These are phyloP conservation scores for Jacaranda copaia DNA, from an alignment of 257 asterid genomes.

Conservation along the genomic window DNA sequence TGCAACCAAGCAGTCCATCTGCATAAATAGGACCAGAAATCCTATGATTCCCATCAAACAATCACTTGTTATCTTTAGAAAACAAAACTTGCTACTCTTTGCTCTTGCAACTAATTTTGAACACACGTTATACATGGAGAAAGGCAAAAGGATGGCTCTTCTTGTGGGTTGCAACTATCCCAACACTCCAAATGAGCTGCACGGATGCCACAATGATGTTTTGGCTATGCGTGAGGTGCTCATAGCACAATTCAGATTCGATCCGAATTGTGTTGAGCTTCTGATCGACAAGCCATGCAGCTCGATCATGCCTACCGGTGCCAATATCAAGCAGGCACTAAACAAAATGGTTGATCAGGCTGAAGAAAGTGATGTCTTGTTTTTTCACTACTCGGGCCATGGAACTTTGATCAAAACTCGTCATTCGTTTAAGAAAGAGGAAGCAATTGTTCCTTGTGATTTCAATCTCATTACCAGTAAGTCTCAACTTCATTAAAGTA, in stretches of 20 bases:
- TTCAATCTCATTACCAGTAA: conserved; percentile 85
- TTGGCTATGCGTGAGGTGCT: conserved; percentile 64
- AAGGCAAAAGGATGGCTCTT: conserved; percentile 68
- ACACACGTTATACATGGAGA: conserved; percentile 43
- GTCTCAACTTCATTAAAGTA: conserved; percentile 4
- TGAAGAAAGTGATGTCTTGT: conserved; percentile 59
- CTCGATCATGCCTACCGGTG: conserved; percentile 68
- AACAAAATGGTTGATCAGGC: conserved; percentile 63
- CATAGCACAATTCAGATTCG: conserved; percentile 58
- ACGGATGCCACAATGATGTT: conserved; percentile 83
- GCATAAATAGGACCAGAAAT: conserved; percentile 36
- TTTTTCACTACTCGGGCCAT: conserved; percentile 85
- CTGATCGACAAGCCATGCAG: conserved; percentile 67
- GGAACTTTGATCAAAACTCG: conserved; percentile 61
- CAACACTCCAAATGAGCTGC: conserved; percentile 63
- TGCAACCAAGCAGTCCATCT: conserved; percentile 8
- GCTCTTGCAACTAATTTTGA: background rate
- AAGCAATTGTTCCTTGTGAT: conserved; percentile 81
- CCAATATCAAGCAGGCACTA: conserved; percentile 71
- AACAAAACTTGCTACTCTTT: background rate
- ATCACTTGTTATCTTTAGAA: conserved; percentile 3
- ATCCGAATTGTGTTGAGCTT: conserved; percentile 45
- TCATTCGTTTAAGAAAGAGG: conserved; percentile 49
- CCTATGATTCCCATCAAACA: conserved; percentile 25
- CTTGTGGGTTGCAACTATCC: conserved; percentile 93